phyloP scores from a whole-genome alignment of 2,329 filamentous ascomycete genomes.

The Fusarium guadeloupense region DNA sequence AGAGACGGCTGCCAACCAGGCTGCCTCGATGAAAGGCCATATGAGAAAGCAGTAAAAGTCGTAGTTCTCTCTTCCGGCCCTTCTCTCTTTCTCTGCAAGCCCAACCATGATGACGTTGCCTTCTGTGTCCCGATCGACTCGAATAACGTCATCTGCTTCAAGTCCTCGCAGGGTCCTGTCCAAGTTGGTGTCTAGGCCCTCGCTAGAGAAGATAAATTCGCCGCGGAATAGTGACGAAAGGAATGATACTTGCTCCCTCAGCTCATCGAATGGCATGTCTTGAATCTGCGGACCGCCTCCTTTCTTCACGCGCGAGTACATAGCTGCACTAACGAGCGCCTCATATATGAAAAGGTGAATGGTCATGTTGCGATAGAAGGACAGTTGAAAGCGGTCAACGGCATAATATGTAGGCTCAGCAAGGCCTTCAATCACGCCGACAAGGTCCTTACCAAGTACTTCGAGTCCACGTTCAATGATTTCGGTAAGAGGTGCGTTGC shows the following conservation, averaged over 20 bases:
- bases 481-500: conserved; percentile 77
- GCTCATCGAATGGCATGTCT: conserved; percentile 76
- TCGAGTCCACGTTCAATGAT: conserved; percentile 92
- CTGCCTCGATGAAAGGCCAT: conserved; percentile 97
- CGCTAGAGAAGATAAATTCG: conserved; percentile 95
- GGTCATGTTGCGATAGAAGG: conserved; percentile 99
- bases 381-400: conserved; percentile 94
- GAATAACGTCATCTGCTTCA: conserved; percentile 80
- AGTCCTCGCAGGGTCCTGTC: conserved; percentile 80
- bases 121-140: conserved; percentile 66
- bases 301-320: conserved; percentile 91
- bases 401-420: conserved; percentile 94
- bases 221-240: conserved; percentile 92
- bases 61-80: conserved; percentile 87
- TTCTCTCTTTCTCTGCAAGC: conserved; percentile 78
- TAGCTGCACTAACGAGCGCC: conserved; percentile 85
- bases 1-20: conserved; percentile 89
- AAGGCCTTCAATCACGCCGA: conserved; percentile 80
- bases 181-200: conserved; percentile 82
- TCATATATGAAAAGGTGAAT: conserved; percentile 98
- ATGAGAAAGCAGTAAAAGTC: conserved; percentile 99
- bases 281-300: conserved; percentile 87
- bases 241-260: conserved; percentile 85
- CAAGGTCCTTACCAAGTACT: conserved; percentile 88
- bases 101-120: conserved; percentile 73